Conservation (phyloP, 768 basidiomycete genomes). For the Boletus reticuloceps region DNA sequence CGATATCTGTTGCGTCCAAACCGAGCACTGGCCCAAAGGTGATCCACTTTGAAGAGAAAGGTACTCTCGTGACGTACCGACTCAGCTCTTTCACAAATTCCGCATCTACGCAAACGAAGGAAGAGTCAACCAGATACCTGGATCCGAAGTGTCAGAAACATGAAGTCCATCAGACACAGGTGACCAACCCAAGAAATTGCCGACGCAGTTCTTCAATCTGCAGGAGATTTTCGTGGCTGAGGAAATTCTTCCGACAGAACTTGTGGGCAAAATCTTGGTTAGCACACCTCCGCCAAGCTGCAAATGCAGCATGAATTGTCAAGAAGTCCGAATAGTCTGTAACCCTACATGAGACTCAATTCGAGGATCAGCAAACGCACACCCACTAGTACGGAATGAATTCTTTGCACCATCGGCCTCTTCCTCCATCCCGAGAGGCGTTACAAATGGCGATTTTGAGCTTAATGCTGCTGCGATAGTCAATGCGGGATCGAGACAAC, state of each 20-base stretch:
- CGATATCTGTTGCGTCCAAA: slow-evolving; percentile 72
- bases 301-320: slow-evolving; percentile 88
- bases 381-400: slow-evolving; percentile 71
- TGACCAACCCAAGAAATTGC: slow-evolving; percentile 69
- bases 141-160: background rate
- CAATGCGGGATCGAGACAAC: slow-evolving; percentile 93
- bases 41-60: background rate
- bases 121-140: slow-evolving; percentile 87
- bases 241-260: slow-evolving; percentile 77
- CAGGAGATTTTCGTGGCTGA: slow-evolving; percentile 90
- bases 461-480: slow-evolving; percentile 93
- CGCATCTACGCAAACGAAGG: slow-evolving; percentile 70
- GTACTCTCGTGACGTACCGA: slow-evolving; percentile 38
- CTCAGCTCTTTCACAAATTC: slow-evolving; percentile 68
- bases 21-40: slow-evolving; percentile 52
- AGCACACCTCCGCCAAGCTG: slow-evolving; percentile 75
- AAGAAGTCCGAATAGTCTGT: slow-evolving; percentile 93
- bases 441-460: slow-evolving; percentile 90
- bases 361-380: background rate
- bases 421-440: slow-evolving; percentile 82
- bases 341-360: background rate
- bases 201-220: slow-evolving; percentile 96
- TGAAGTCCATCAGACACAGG: background rate
- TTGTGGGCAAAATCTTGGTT: slow-evolving; percentile 62
- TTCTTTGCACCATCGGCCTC: slow-evolving; percentile 84